Percentiles rank a stretch among this genome's conserved stretches.
These are phyloP conservation scores for Chaetomiaceae sp. DNA, from an alignment of 2,329 filamentous ascomycete genomes.

Conservation along the genomic window DNA sequence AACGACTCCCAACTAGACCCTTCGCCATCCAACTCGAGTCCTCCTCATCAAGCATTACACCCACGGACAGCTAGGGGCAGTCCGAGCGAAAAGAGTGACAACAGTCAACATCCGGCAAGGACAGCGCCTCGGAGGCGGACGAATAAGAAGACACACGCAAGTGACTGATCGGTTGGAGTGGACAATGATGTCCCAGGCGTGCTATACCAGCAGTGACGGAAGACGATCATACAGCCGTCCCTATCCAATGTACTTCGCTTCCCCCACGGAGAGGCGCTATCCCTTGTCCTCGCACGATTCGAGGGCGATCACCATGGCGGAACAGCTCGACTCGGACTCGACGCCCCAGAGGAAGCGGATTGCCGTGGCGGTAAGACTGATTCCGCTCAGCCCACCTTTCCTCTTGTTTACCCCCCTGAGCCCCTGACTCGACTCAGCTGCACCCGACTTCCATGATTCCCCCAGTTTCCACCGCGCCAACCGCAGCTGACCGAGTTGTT, in stretches of 20 bases:
- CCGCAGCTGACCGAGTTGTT: conserved; percentile 2
- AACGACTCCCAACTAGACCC: background rate
- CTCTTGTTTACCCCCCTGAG: background rate
- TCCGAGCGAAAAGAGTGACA: background rate
- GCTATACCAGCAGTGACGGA: conserved; percentile 35
- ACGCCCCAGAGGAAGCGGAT: conserved; percentile 53
- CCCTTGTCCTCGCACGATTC: conserved; percentile 36
- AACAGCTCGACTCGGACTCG: conserved; percentile 38
- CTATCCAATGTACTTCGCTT: conserved; percentile 36
- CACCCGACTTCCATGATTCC: background rate
- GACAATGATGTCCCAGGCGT: conserved; percentile 42
- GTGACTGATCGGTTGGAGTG: conserved; percentile 12
- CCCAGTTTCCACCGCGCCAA: too few species aligned
- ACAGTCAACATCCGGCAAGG: background rate
- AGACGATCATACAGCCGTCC: conserved; percentile 39
- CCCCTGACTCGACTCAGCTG: too few species aligned
- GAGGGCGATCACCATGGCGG: conserved; percentile 36
- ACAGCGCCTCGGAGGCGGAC: background rate
- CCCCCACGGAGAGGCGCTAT: conserved; percentile 36
- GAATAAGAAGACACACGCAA: background rate
- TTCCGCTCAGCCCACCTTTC: background rate
- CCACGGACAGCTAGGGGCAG: background rate
- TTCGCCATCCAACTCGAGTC: background rate
- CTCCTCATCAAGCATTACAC: background rate
- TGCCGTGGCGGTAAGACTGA: conserved; percentile 52